Base-by-base conservation (phyloP, 75 land plant genomes). In the Pseudotsuga menziesii region DNA sequence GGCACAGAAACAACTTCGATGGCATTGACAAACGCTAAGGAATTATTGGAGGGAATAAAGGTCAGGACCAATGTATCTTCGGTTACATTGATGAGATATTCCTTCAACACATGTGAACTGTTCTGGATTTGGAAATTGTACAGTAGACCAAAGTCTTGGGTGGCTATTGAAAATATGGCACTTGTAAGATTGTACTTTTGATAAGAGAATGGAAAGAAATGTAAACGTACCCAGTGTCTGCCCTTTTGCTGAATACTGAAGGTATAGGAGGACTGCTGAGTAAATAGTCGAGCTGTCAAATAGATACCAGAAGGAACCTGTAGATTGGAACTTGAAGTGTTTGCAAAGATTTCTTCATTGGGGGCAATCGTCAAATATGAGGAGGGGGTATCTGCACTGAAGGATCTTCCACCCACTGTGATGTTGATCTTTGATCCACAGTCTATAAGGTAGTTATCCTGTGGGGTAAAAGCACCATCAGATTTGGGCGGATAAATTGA, bases 1-100 rank as follows among this genome's bases (percentile, higher is more conserved):
- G 98, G 98, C 23, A 82, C 83, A 19, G 98, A 91, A 48, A 91
- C 90, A 9, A 96, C 73, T 75, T 90, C 99, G 36, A 93, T 85
- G 64, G 86, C 99, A 66, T 89, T 93, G 79, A 93, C 66, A 77
- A 90, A 92, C 0, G 95, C 94, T 58, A 62, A 19, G 22, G 91
- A 91, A 36, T 86, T 78, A 59, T 79, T 76, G 20, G 78, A 58
- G 3, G 99, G 99, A 22, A 77, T 16, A 77, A 94, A 86, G 26
- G 22, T 63, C 75, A 96, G 74, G 58, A 82, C 76, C 77, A 96
- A 58, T 15, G 60, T 57, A 1, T 63, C 44, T 29, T 88, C 78
- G 58, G 82, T 79, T 70, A 83, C 62, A 78, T 94, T 94, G 79
- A 96, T 4, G 58, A 91, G 82, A 73, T 85, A 96, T 77, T 96